Conservation (phyloP, 768 basidiomycete genomes). For the Pleurotus pulmonarius region DNA sequence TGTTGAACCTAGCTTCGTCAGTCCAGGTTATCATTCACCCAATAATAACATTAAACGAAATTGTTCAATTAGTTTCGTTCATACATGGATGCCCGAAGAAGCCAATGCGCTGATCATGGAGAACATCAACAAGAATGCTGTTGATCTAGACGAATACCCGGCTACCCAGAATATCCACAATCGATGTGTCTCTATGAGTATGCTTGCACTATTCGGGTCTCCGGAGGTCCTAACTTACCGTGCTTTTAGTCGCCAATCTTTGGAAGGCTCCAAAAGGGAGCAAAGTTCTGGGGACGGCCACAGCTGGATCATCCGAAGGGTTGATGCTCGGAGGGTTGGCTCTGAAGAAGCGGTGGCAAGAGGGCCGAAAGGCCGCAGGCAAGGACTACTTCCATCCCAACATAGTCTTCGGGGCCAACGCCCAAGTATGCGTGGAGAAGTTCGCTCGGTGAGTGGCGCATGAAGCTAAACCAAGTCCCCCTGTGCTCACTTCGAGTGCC, state of each 20-base stretch:
- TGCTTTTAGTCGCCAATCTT: slow-evolving; percentile 42
- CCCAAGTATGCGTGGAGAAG: slow-evolving; percentile 55
- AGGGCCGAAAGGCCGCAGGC: slow-evolving; percentile 53
- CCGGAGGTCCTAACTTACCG: background rate
- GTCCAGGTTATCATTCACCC: slow-evolving; percentile 20
- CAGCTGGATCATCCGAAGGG: slow-evolving; percentile 63
- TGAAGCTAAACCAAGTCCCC: no score
- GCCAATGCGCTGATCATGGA: slow-evolving; percentile 56
- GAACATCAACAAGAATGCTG: slow-evolving; percentile 62
- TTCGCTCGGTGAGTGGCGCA: slow-evolving; percentile 42
- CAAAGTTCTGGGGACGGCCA: slow-evolving; percentile 59
- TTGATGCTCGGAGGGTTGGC: slow-evolving; percentile 68
- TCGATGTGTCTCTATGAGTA: slow-evolving; percentile 52
- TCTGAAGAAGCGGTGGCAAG: slow-evolving; percentile 67
- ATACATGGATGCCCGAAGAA: slow-evolving; percentile 58
- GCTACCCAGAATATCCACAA: slow-evolving; percentile 50
- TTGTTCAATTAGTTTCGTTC: slow-evolving; percentile 33
- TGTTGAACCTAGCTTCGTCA: slow-evolving; percentile 63
- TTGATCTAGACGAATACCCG: slow-evolving; percentile 68
- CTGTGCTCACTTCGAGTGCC: background rate
- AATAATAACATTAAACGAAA: background rate
- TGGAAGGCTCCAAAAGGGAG: slow-evolving; percentile 61
- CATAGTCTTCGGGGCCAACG: slow-evolving; percentile 57
- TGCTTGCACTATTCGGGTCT: slow-evolving; percentile 13
- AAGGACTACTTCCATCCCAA: slow-evolving; percentile 55